Evolutionary conservation across 768 basidiomycete species (phyloP), one percentile per base, ranked within the genome.

Genomic region (Lactarius pseudohatsudake): DNA sequence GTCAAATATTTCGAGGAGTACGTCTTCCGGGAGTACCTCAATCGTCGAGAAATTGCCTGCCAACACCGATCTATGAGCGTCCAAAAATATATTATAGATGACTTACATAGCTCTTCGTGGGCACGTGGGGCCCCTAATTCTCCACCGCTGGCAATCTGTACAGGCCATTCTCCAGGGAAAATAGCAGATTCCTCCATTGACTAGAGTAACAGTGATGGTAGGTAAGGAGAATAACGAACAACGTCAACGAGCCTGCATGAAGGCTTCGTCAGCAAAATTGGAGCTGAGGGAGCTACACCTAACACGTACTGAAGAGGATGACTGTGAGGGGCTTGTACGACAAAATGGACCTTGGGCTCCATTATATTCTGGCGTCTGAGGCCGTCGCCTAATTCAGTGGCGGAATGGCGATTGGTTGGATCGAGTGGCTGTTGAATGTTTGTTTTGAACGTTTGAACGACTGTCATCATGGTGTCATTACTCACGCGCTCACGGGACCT

Each of bases 1-100:
- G 34, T 28, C 43, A 18, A 57, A 63, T 63, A 63, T 57, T 20
- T 45, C 62, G 16, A 64, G 18, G 9, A 64, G 63, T 2, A 64
- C 57, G 36, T 64, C 57, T 32, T 64, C 63, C 1, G 63, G 63
- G 36, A 64, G 47, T 18, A 22, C 45, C 1, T 64, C 57, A 9
- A 58, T 58, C 15, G 55, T 57, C 32, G n/a, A 11, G 45, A 20
- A 47, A 11, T 22, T 47, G 30, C 41, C 43, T 32, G 18, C 28
- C 45, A 47, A 47, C n/a, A 47, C 10, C 20, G 20, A 22, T 47
- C 45, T 22, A 7, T 41, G 45, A 11, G 45, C 45, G 30, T 32
- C 30, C 9, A 6, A 45, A 3, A 60, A 26, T 15, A 22, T 0
- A 10, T 22, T 47, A 4, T 3, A 22, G n/a, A 22, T 47, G 45